Conservation (phyloP, 768 basidiomycete genomes). For the Paxillus involutus region DNA sequence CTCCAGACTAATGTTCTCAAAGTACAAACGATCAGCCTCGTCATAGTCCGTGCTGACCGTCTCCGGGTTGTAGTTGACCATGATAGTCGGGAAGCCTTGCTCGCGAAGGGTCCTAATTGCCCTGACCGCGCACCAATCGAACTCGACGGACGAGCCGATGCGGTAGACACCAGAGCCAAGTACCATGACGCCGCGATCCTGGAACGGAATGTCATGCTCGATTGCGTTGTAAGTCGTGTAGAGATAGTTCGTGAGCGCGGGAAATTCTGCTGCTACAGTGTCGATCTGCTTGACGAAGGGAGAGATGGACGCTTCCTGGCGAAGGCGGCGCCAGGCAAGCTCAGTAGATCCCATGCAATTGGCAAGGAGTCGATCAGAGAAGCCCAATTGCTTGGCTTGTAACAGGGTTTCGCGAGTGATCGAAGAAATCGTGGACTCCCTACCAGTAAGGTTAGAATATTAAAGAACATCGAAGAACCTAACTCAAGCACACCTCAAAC, state of each 20-base stretch:
- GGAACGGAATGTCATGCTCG: constrained; percentile 88
- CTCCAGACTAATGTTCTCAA: constrained; percentile 97
- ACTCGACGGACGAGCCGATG: constrained; percentile 98
- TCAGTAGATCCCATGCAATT: constrained; percentile 84
- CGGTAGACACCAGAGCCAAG: constrained; percentile 98
- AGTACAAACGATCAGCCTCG: constrained; percentile 97
- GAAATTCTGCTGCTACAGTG: constrained; percentile 98
- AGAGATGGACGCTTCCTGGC: constrained; percentile 78
- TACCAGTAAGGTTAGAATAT: constrained; percentile 28
- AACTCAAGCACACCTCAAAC: constrained; percentile 58
- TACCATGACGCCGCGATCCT: constrained; percentile 94
- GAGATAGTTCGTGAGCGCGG: constrained; percentile 97
- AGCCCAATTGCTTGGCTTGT: constrained; percentile 91
- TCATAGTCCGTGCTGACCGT: constrained; percentile 99
- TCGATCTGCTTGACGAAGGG: constrained; percentile 99
- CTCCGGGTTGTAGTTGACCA: constrained; percentile 99
- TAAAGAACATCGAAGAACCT: neutral
- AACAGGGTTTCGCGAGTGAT: constrained; percentile 64
- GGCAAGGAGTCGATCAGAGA: constrained; percentile 92
- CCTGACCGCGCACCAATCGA: constrained; percentile 99
- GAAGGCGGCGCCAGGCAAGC: constrained; percentile 86
- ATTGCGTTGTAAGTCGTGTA: constrained; percentile 98
- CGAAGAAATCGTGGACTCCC: constrained; percentile 61
- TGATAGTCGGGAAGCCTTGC: constrained; percentile 92
- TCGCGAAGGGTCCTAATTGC: constrained; percentile 95